Evolutionary conservation across 495 filamentous ascomycete species (phyloP), one percentile per base, ranked within the genome.

Genomic region (Pyrenopolyporus hunteri): DNA sequence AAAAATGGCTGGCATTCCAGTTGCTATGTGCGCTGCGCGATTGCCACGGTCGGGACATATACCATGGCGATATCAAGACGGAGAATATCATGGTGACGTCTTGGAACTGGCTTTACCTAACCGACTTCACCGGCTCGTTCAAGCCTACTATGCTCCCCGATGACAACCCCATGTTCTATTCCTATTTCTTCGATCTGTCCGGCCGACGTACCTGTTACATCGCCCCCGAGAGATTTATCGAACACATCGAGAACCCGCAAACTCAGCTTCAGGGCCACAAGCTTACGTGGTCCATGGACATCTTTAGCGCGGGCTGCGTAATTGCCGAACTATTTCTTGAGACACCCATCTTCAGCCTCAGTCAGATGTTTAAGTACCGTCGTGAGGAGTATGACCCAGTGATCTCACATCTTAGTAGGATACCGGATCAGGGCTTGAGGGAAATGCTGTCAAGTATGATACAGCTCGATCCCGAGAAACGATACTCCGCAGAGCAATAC

Each of bases 61-160:
- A 90, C 72, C 95, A 99, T 72, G 95, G 95, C 29, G 95, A 99
- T 71, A 97, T 99, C 75, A 99, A 99, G 76, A 92, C 94, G 0
- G 93, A 98, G 74, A 99, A 98, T 66, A 84, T 91, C 23, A 79
- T 99, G 44, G 93, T 98, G 35, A 99, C 95, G 0, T 97, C 95
- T 20, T 99, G 95, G 95, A 97, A 98, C 75, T 99, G 95, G 95
- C 86, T 99, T 10, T 98, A 97, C 72, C 84, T 99, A 8, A 85
- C 93, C 2, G 95, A 99, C 71, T 99, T 97, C 72, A 96, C 94
- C 16, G 89, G 91, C 3, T 89, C 90, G 1, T 98, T 96, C 78
- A 99, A 99, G 67, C 93, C 91, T 29, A 92, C 92, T 10, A 94
- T 90, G 72, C 81, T 99, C 26, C 95, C 95, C 13, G 92, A 97